phyloP scores from a whole-genome alignment of 1,284 basidiomycete species.

The Athelia sp. region DNA sequence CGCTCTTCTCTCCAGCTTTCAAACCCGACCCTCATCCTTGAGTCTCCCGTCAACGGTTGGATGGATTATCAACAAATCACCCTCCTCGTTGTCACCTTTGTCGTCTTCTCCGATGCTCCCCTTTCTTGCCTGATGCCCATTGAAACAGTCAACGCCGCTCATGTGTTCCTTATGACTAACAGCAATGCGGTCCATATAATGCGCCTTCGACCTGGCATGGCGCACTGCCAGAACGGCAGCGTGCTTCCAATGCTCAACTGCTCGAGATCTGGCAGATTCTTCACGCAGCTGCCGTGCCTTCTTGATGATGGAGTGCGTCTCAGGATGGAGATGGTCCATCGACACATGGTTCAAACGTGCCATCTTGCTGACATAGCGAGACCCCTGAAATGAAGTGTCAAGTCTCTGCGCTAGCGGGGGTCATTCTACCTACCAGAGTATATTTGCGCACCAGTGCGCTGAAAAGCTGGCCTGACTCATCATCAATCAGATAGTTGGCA shows the following conservation, averaged over 20 bases:
- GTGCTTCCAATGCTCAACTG: slow-evolving; percentile 44
- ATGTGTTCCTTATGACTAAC: slow-evolving; percentile 70
- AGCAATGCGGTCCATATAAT: slow-evolving; percentile 57
- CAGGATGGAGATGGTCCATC: slow-evolving; percentile 30
- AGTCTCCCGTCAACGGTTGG: slow-evolving; percentile 73
- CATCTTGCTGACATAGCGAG: slow-evolving; percentile 64
- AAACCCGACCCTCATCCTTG: slow-evolving; percentile 51
- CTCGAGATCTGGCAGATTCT: slow-evolving; percentile 16
- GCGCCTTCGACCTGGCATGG: slow-evolving; percentile 41
- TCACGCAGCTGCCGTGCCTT: slow-evolving; percentile 26
- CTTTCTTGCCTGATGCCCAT: slow-evolving; percentile 46
- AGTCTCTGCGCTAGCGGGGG: neutral
- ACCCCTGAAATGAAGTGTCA: slow-evolving; percentile 34
- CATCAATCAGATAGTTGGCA: slow-evolving; percentile 71
- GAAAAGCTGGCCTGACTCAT: slow-evolving; percentile 82
- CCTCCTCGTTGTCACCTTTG: slow-evolving; percentile 26
- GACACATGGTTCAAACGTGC: slow-evolving; percentile 24
- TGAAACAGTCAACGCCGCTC: slow-evolving; percentile 69
- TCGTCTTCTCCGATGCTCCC: slow-evolving; percentile 22
- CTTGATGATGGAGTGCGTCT: slow-evolving; percentile 40
- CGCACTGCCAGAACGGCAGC: slow-evolving; percentile 40
- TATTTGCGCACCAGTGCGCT: slow-evolving; percentile 82
- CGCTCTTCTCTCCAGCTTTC: slow-evolving; percentile 2
- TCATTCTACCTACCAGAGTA: slow-evolving; percentile 54
- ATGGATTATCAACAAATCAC: slow-evolving; percentile 60